Evolutionary conservation across 148 eudicot species (phyloP).

Genomic region (Salicornia ramosissima): DNA sequence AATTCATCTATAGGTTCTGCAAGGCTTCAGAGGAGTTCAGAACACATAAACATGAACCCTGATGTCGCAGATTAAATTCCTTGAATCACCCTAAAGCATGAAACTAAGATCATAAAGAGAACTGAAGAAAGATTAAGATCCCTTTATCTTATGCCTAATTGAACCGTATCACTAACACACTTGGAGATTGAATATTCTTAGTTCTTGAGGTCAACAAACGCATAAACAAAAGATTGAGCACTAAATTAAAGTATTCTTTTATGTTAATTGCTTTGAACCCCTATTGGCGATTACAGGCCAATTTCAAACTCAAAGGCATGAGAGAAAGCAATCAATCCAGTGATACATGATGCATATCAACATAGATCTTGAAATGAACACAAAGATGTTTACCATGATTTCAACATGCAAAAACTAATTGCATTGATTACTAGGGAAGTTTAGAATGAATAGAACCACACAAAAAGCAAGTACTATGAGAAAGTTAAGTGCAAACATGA

Average conservation of each 20-base stretch:
- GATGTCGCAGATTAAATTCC: slow-evolving; percentile 1
- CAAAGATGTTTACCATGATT: too few relatives aligned
- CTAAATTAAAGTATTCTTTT: background rate
- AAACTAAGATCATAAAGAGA: background rate
- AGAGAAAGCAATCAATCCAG: background rate
- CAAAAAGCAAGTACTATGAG: background rate
- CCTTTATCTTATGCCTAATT: too few relatives aligned
- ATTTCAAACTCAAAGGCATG: background rate
- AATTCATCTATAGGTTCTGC: slow-evolving; percentile 89
- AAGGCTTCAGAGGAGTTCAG: slow-evolving; percentile 46
- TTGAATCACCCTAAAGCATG: background rate
- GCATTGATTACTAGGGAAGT: too few relatives aligned
- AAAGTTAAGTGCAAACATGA: background rate
- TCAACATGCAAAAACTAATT: too few relatives aligned
- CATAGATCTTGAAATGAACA: too few relatives aligned
- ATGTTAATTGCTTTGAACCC: background rate
- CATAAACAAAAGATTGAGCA: background rate
- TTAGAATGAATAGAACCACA: too few relatives aligned
- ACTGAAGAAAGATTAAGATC: too few relatives aligned
- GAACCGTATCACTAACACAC: background rate
- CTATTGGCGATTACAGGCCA: background rate
- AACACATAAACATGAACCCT: slow-evolving; percentile 14
- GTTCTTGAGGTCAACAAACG: background rate
- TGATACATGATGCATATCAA: background rate
- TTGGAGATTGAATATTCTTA: background rate